A percentile compares a stretch with the other conserved stretches of the same genome.
phyloP scores from a whole-genome alignment of 2,329 filamentous ascomycete genomes.

The Drechslerella dactyloides region DNA sequence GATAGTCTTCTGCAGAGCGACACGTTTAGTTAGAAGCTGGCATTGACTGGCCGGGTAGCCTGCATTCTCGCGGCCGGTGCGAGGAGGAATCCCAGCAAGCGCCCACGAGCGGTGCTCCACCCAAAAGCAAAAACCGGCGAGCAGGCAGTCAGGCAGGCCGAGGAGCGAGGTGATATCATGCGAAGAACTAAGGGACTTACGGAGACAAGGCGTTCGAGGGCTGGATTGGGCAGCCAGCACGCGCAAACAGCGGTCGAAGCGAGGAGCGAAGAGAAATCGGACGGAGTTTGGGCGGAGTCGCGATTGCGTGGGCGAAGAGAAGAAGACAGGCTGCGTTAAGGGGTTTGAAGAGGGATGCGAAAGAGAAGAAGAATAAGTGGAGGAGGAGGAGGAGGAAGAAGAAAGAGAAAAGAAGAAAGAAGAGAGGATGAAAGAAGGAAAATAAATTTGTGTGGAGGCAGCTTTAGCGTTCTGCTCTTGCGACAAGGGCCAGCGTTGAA shows the following conservation, averaged over 20 bases:
- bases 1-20: conserved; percentile 13
- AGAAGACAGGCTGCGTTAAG: conserved; percentile 17
- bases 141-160: conserved; percentile 19
- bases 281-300: conserved; percentile 16
- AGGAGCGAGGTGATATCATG: conserved; percentile 33
- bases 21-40: conserved; percentile 32
- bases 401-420: conserved; percentile 13
- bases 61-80: conserved; percentile 8
- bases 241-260: conserved; percentile 35
- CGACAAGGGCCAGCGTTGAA: conserved; percentile 33
- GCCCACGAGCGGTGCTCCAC: conserved; percentile 16
- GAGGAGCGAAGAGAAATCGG: conserved; percentile 24
- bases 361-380: conserved; percentile 6
- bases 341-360: conserved; percentile 20
- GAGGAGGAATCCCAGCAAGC: conserved; percentile 1
- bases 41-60: neutral
- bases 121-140: conserved; percentile 36
- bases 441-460: conserved; percentile 39
- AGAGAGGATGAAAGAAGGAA: conserved; percentile 12
- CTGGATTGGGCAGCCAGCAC: conserved; percentile 44
- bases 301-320: conserved; percentile 33
- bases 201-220: conserved; percentile 17
- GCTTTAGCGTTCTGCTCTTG: conserved; percentile 23
- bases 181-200: conserved; percentile 26
- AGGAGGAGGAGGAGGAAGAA: conserved; percentile 13